phyloP scores from a whole-genome alignment of 140 eudicot genomes.

The Bidens hawaiensis region DNA sequence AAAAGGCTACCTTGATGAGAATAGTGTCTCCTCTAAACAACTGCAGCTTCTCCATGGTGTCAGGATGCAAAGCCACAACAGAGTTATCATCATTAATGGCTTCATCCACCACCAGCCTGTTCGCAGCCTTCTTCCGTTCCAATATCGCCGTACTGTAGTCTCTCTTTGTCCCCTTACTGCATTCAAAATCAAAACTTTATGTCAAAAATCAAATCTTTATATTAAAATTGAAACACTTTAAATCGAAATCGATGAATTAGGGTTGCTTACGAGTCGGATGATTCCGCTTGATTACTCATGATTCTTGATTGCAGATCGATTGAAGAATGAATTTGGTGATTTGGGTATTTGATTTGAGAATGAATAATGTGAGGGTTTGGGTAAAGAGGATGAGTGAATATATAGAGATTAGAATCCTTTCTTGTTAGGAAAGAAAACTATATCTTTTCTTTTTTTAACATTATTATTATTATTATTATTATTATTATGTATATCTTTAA shows the following conservation, averaged over 20 bases:
- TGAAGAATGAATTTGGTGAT: neutral
- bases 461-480: neutral
- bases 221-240: neutral
- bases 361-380: slow-evolving; percentile 17
- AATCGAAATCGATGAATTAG: slow-evolving; percentile 4
- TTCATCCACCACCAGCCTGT: slow-evolving; percentile 83
- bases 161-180: slow-evolving; percentile 73
- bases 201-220: too few species aligned
- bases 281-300: slow-evolving; percentile 71
- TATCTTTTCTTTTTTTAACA: neutral
- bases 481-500: neutral
- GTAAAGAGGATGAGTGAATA: neutral
- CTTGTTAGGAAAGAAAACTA: slow-evolving; percentile 36
- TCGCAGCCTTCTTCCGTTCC: slow-evolving; percentile 82
- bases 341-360: too few species aligned
- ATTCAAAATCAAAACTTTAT: too few species aligned
- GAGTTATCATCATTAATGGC: slow-evolving; percentile 79
- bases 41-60: slow-evolving; percentile 91
- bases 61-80: slow-evolving; percentile 74
- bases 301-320: neutral
- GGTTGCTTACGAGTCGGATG: slow-evolving; percentile 64
- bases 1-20: slow-evolving; percentile 64
- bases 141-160: slow-evolving; percentile 83
- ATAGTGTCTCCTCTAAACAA: slow-evolving; percentile 86
- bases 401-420: slow-evolving; percentile 23